phyloP scores from a whole-genome alignment of 257 asterid genomes.

The Lycium barbarum region DNA sequence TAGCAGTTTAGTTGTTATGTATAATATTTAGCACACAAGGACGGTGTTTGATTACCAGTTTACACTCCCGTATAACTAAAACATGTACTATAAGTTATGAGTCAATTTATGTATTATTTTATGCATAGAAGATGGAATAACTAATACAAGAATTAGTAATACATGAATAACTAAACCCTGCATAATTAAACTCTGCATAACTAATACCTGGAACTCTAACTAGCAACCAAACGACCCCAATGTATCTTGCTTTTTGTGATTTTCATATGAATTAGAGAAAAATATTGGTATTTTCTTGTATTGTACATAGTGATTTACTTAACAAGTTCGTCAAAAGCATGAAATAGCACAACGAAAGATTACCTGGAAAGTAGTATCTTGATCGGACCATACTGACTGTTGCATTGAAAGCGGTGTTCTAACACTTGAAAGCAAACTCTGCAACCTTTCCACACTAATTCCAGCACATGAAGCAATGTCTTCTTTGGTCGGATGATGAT shows the following conservation, averaged over 20 bases:
- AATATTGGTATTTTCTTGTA: background rate
- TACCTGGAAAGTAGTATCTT: conserved; percentile 70
- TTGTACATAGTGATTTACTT: background rate
- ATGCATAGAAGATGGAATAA: no score
- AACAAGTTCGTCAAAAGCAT: background rate
- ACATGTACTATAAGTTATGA: no score
- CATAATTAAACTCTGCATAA: no score
- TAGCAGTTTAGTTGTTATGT: no score
- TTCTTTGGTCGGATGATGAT: conserved; percentile 66
- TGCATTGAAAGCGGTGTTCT: conserved; percentile 88
- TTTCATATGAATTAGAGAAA: conserved; percentile 21
- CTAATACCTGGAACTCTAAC: no score
- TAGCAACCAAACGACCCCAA: no score
- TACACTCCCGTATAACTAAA: no score
- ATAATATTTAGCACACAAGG: no score
- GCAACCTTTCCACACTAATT: conserved; percentile 72
- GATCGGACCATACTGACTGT: conserved; percentile 76
- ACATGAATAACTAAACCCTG: no score
- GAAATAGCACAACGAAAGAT: background rate
- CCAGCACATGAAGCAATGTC: conserved; percentile 78
- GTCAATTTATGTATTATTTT: no score
- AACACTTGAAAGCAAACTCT: conserved; percentile 57
- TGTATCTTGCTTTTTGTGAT: background rate
- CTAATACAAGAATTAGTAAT: no score
- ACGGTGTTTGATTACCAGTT: no score